Conservation (phyloP, 208 protist species). For the Lotmaria passim region DNA sequence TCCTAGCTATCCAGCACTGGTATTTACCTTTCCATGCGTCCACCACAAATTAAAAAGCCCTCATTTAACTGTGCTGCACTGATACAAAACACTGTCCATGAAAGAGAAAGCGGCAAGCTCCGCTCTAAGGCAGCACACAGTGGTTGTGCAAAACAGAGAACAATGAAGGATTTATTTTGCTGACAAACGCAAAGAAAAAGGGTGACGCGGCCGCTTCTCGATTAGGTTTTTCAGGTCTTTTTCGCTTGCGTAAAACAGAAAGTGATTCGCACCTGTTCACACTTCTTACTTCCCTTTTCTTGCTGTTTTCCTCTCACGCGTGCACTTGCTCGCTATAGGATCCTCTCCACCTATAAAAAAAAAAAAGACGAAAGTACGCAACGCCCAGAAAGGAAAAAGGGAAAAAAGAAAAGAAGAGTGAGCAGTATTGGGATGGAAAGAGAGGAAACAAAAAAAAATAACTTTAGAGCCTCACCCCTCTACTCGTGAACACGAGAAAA, state of each 20-base stretch:
- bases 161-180: too few relatives aligned
- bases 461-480: too few relatives aligned
- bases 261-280: background rate
- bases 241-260: conserved; percentile 28
- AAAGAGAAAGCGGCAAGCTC: background rate
- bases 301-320: background rate
- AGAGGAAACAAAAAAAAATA: background rate
- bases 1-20: conserved; percentile 45
- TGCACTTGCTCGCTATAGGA: too few relatives aligned
- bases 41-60: background rate
- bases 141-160: too few relatives aligned
- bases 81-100: too few relatives aligned
- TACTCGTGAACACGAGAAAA: too few relatives aligned
- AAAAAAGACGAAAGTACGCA: background rate
- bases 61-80: too few relatives aligned
- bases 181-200: conserved; percentile 22
- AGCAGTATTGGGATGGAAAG: background rate
- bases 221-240: conserved; percentile 44
- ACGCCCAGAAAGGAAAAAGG: background rate
- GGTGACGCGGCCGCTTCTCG: conserved; percentile 59
- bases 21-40: conserved; percentile 31
- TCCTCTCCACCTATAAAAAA: background rate
- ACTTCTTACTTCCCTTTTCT: background rate
- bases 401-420: background rate
- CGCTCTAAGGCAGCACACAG: background rate